phyloP scores from a whole-genome alignment of 2,329 filamentous ascomycete species.

The Penicillium sp. region DNA sequence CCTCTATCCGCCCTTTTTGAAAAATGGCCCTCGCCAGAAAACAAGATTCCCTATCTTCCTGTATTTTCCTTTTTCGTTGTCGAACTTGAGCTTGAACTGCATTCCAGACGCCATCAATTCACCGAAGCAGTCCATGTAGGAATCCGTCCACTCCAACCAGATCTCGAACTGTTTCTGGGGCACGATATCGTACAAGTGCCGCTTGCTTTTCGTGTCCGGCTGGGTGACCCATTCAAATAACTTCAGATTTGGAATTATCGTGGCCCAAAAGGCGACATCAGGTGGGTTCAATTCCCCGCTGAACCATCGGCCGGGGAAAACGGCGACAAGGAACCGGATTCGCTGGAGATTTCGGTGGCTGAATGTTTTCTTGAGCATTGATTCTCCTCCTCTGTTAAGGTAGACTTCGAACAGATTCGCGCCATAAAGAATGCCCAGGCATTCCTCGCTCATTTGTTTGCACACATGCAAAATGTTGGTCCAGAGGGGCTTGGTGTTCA shows the following conservation, averaged over 20 bases:
- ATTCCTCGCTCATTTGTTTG: not conserved
- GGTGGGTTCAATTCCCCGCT: not conserved
- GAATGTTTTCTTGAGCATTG: not conserved
- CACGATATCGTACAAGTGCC: not conserved
- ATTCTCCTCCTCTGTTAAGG: not conserved
- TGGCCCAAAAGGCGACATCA: not conserved
- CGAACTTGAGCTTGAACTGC: not conserved
- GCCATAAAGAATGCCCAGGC: not conserved
- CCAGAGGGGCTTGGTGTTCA: not conserved
- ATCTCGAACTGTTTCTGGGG: not conserved
- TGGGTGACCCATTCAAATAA: not conserved
- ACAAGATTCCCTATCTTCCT: not conserved
- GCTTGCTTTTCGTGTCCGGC: not conserved
- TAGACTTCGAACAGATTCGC: conserved; percentile 1
- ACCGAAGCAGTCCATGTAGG: not conserved
- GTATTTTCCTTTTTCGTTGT: not conserved
- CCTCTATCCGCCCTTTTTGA: not conserved
- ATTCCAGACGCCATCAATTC: not conserved
- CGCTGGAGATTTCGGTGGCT: not conserved
- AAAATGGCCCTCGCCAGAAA: conserved; percentile 1
- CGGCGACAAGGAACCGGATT: not conserved
- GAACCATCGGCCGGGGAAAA: not conserved
- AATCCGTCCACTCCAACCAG: not conserved
- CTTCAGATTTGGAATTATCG: not conserved
- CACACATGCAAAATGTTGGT: not conserved